Evolutionary conservation across 208 protist genomes (phyloP), one percentile per base, ranked within the genome.

Genomic region (Leishmania amazonensis): DNA sequence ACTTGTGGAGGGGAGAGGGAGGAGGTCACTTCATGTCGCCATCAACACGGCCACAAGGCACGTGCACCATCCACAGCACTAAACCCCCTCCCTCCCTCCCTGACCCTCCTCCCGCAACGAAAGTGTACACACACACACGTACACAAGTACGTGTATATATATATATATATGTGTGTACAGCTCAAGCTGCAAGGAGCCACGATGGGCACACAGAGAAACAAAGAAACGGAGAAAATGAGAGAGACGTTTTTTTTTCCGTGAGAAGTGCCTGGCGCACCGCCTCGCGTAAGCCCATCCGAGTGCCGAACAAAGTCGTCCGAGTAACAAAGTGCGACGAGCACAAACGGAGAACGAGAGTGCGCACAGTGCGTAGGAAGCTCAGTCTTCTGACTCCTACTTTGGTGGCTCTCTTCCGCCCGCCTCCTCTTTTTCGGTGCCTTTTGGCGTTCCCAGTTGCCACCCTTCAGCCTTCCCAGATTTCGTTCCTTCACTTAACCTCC

Each of bases 341-440:
- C 28, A 72, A 7, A 17, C 40, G 28, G 70, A 31, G 42, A 31
- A 19, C 21, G 31, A 76, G 35, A 47, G 73, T 47, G 73, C 35
- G 51, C n/a, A 17, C 60, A 6, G 13, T 24, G 73, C 47, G 53
- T 58, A 28, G 28, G 9, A 45, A 42, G 51, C 21, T 35, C 90
- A 84, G 42, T 83, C 70, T 40, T 76, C 76, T 47, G 28, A 24
- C 45, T 35, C 40, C 28, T 49, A 13, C 21, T 72, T 19, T 72
- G 11, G 35, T 19, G 21, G 19, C 28, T 28, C 35, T 49, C 31
- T n/a, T 49, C 35, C 40, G 19, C 24, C 19, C 62, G 40, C 62
- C 62, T 24, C 9, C 62, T 35, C 31, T 31, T 40, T 24, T 40
- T 40, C 13, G 9, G 1, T 35, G 15, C 35, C 58, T 28, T 64